These are phyloP conservation scores for Pythium rishiriense DNA, from an alignment of 352 stramenopile genomes.

Conservation along the genomic window DNA sequence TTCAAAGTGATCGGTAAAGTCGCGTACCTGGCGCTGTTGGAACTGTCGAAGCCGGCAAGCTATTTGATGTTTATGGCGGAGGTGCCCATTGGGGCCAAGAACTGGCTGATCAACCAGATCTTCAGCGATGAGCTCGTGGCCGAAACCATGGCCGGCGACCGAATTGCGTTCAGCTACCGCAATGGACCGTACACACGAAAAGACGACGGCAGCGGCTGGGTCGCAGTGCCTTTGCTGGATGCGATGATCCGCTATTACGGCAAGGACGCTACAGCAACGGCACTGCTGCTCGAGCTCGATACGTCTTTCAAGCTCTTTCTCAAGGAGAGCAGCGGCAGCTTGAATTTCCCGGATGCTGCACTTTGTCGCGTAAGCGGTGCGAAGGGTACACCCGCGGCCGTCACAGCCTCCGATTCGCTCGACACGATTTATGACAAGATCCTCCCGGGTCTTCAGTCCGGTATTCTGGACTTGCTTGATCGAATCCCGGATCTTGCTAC, in stretches of 20 bases:
- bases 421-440: constrained; percentile 43
- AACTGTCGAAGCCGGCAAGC: constrained; percentile 34
- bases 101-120: constrained; percentile 35
- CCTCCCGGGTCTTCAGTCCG: constrained; percentile 28
- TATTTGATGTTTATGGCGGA: constrained; percentile 58
- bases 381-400: constrained; percentile 1
- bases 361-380: constrained; percentile 35
- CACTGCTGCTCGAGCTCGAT: constrained; percentile 33
- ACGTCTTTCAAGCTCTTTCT: constrained; percentile 34
- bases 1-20: constrained; percentile 50
- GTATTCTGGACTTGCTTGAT: constrained; percentile 33
- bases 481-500: constrained; percentile 15
- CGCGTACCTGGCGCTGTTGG: constrained; percentile 37
- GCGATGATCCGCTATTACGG: constrained; percentile 37
- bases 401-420: constrained; percentile 26
- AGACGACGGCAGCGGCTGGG: constrained; percentile 47
- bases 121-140: constrained; percentile 34
- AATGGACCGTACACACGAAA: constrained; percentile 37
- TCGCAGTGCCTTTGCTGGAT: constrained; percentile 34
- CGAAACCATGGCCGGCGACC: constrained; percentile 34
- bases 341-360: constrained; percentile 44
- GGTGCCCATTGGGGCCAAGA: constrained; percentile 30
- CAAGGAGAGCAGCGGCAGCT: constrained; percentile 31
- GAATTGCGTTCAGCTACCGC: constrained; percentile 36
- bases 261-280: constrained; percentile 17